Evolutionary conservation across 2,329 filamentous ascomycete genomes (phyloP).

Genomic region (Alternaria burnsii): DNA sequence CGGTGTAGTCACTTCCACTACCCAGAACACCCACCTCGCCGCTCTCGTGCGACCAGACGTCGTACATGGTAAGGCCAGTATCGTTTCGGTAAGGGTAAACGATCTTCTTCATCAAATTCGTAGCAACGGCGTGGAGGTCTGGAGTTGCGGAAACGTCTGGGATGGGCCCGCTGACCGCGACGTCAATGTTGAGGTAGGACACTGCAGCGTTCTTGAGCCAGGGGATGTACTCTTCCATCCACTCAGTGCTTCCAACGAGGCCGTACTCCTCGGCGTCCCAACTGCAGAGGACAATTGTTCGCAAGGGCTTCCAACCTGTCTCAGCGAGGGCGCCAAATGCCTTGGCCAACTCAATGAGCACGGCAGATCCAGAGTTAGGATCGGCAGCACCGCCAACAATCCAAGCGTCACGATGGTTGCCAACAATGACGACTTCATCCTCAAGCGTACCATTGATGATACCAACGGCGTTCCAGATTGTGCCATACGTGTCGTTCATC

Average conservation of each 20-base stretch:
- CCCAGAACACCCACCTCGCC: conserved; percentile 56
- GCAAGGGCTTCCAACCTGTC: conserved; percentile 61
- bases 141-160: conserved; percentile 52
- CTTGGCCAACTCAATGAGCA: conserved; percentile 60
- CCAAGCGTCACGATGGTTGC: conserved; percentile 65
- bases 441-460: conserved; percentile 72
- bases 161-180: conserved; percentile 57
- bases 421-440: conserved; percentile 63
- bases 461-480: conserved; percentile 79
- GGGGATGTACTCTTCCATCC: conserved; percentile 60
- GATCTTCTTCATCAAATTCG: conserved; percentile 53
- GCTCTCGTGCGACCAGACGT: conserved; percentile 52
- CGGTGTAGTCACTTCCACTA: conserved; percentile 58
- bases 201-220: conserved; percentile 57
- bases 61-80: conserved; percentile 55
- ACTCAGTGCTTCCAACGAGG: conserved; percentile 55
- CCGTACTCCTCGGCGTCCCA: conserved; percentile 57
- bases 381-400: conserved; percentile 63
- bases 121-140: conserved; percentile 51
- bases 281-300: conserved; percentile 58
- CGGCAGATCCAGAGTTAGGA: conserved; percentile 61
- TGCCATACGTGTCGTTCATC: conserved; percentile 82
- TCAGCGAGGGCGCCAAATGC: conserved; percentile 59
- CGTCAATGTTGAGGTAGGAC: conserved; percentile 62
- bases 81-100: conserved; percentile 51